phyloP scores from a whole-genome alignment of 2,329 filamentous ascomycete species.

The Coniochaeta sp. region DNA sequence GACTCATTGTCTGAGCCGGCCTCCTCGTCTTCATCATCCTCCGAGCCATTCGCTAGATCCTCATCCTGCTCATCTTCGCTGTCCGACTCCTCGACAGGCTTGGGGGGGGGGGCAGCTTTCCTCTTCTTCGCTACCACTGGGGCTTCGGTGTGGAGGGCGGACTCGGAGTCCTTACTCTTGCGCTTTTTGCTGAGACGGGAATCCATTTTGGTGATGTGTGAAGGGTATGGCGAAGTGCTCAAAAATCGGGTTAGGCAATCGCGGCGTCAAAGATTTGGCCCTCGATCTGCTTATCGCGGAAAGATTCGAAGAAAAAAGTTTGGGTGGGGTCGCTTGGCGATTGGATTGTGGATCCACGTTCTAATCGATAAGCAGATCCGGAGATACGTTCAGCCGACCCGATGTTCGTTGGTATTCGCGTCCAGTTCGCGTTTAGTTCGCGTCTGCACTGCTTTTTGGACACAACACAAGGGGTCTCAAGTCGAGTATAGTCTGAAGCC shows the following conservation, averaged over 20 bases:
- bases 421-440: too few species aligned
- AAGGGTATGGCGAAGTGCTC: conserved; percentile 2
- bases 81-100: conserved; percentile 7
- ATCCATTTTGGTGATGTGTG: conserved; percentile 16
- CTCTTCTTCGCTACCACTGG: conserved; percentile 9
- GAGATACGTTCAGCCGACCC: background rate
- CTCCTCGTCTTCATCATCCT: conserved; percentile 9
- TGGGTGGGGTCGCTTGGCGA: conserved; percentile 3
- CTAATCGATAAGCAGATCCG: background rate
- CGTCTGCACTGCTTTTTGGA: too few species aligned
- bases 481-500: too few species aligned
- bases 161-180: conserved; percentile 22
- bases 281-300: conserved; percentile 1
- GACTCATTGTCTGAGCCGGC: background rate
- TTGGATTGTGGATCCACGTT: background rate
- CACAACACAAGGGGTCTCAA: too few species aligned
- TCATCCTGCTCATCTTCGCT: conserved; percentile 7
- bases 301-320: conserved; percentile 6
- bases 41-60: conserved; percentile 6
- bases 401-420: too few species aligned
- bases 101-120: conserved; percentile 7
- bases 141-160: conserved; percentile 4
- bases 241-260: background rate
- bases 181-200: conserved; percentile 26
- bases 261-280: background rate